Conservation (phyloP, 345 rosid species). For the Leavenworthia alabamica region DNA sequence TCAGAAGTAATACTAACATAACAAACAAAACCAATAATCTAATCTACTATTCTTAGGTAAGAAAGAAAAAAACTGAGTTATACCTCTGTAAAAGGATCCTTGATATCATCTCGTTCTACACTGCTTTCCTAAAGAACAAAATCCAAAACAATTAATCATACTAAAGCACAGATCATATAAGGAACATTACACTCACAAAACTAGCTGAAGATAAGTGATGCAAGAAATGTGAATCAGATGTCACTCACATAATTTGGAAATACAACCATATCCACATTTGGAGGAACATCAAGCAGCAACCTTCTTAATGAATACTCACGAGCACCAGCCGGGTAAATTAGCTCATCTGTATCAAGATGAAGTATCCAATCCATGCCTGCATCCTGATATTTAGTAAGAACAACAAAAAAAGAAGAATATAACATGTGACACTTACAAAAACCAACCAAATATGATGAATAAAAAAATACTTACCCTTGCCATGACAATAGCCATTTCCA, state of each 20-base stretch:
- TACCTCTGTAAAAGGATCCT: conserved; percentile 95
- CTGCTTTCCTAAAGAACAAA: conserved; percentile 63
- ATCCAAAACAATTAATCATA: conserved; percentile 13
- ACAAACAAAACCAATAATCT: not conserved
- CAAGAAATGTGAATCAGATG: not conserved
- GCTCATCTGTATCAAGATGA: conserved; percentile 92
- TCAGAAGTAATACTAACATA: not conserved
- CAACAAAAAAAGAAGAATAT: not conserved
- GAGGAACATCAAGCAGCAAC: conserved; percentile 76
- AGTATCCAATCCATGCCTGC: conserved; percentile 88
- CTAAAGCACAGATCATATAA: not conserved
- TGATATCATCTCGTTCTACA: conserved; percentile 79
- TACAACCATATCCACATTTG: conserved; percentile 79
- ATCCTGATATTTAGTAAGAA: conserved; percentile 43
- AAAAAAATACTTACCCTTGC: conserved; percentile 81
- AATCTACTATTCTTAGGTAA: conserved; percentile 1
- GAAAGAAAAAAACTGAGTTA: not conserved
- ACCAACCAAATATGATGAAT: conserved; percentile 13
- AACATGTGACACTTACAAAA: conserved; percentile 1
- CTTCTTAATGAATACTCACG: conserved; percentile 80
- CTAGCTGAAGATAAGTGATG: not conserved
- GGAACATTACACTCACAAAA: not conserved
- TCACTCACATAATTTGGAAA: conserved; percentile 93
- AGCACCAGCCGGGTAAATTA: conserved; percentile 89
- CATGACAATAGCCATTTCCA: conserved; percentile 99